These are phyloP conservation scores for Annulohypoxylon nitens DNA, from an alignment of 495 filamentous ascomycete genomes.

Conservation along the genomic window DNA sequence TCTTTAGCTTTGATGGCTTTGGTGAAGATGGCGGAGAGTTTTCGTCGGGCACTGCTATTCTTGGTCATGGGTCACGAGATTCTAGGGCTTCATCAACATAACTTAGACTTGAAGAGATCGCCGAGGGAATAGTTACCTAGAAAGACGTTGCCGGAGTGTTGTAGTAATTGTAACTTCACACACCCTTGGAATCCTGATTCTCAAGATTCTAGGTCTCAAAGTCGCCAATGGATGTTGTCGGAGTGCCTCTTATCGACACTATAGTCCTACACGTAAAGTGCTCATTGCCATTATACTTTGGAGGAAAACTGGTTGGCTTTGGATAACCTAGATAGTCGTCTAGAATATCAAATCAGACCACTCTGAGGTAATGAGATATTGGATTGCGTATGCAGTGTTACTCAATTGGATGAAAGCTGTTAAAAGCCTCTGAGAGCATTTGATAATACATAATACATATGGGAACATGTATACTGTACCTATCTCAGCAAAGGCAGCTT, in stretches of 20 bases:
- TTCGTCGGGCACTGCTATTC: neutral
- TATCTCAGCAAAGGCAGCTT: constrained; percentile 1
- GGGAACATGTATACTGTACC: neutral
- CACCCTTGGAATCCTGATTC: neutral
- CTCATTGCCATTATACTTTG: neutral
- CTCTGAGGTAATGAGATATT: constrained; percentile 21
- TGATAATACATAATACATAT: neutral
- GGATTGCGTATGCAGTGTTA: constrained; percentile 5
- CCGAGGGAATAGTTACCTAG: neutral
- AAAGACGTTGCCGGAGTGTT: neutral
- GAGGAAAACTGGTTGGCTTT: neutral
- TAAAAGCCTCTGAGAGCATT: neutral
- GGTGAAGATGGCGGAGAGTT: neutral
- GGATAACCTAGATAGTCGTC: constrained; percentile 3
- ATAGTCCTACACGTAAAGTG: neutral
- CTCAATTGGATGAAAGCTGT: constrained; percentile 19
- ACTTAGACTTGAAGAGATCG: neutral
- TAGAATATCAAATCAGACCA: constrained; percentile 30
- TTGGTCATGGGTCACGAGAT: neutral
- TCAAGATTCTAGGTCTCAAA: neutral
- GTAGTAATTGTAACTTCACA: neutral
- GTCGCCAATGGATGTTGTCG: neutral
- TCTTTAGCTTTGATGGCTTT: neutral
- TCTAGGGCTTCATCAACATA: neutral
- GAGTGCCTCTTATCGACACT: neutral